Conservation (phyloP, 129 eudicot genomes). For the Sambucus nigra region DNA sequence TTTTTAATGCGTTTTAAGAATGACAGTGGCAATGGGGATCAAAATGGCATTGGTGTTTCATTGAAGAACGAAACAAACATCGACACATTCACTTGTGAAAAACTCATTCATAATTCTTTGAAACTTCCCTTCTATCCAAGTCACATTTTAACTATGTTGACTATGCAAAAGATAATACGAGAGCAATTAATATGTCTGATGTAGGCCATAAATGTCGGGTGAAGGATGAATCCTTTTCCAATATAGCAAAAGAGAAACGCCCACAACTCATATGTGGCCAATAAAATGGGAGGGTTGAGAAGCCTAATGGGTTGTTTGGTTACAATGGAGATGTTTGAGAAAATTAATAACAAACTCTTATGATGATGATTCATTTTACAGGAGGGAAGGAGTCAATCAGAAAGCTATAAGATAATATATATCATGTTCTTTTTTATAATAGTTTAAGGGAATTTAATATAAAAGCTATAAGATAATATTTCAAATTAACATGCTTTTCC, state of each 20-base stretch:
- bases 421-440: no score
- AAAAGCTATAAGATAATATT: no score
- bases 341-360: constrained; percentile 14
- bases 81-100: constrained; percentile 45
- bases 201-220: constrained; percentile 21
- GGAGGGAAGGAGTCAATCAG: constrained; percentile 12
- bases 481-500: no score
- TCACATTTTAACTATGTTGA: constrained; percentile 19
- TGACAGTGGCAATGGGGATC: constrained; percentile 16
- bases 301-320: constrained; percentile 24
- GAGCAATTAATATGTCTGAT: not conserved
- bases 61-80: constrained; percentile 27
- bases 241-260: constrained; percentile 33
- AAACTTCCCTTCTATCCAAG: constrained; percentile 57
- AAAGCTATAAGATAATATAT: no score
- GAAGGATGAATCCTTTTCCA: constrained; percentile 16
- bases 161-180: constrained; percentile 15
- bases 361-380: constrained; percentile 16
- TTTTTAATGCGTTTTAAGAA: constrained; percentile 25
- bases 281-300: constrained; percentile 35
- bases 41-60: constrained; percentile 3
- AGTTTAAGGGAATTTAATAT: no score
- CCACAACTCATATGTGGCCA: constrained; percentile 22
- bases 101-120: constrained; percentile 49
- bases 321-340: constrained; percentile 19